Percentiles rank a stretch among this genome's conserved stretches.
phyloP scores from a whole-genome alignment of 169 alveolate species.

The Plasmodium malariae region DNA sequence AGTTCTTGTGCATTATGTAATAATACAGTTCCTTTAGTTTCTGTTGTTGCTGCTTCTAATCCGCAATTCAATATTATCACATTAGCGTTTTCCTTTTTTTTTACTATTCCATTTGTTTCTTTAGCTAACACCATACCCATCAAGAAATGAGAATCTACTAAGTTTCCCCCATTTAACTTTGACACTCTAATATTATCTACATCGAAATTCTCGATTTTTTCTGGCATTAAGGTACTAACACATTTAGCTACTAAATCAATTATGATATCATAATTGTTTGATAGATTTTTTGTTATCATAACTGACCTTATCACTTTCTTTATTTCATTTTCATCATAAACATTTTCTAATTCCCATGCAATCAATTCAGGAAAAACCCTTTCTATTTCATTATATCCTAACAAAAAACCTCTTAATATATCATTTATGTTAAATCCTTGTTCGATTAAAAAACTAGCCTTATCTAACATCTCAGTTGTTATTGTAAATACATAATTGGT shows the following conservation, averaged over 20 bases:
- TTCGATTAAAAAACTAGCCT: conserved; percentile 89
- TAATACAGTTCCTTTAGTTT: conserved; percentile 99
- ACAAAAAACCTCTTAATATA: conserved; percentile 95
- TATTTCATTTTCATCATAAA: conserved; percentile 85
- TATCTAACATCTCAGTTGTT: conserved; percentile 97
- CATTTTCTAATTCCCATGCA: conserved; percentile 80
- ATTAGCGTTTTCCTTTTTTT: conserved; percentile 93
- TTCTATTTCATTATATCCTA: conserved; percentile 63
- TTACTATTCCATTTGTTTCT: conserved; percentile 94
- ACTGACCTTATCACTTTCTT: conserved; percentile 85
- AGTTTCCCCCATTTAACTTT: conserved; percentile 97
- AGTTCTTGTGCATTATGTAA: conserved; percentile 97
- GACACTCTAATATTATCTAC: conserved; percentile 98
- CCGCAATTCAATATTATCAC: conserved; percentile 98
- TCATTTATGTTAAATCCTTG: conserved; percentile 97
- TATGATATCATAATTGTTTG: conserved; percentile 79
- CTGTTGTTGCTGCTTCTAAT: conserved; percentile 96
- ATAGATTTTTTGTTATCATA: conserved; percentile 70
- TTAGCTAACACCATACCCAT: conserved; percentile 94
- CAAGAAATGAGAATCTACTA: conserved; percentile 92
- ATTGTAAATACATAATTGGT: conserved; percentile 97
- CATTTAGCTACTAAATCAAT: conserved; percentile 92
- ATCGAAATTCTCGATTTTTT: conserved; percentile 92
- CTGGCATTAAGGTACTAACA: conserved; percentile 93
- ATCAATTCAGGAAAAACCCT: conserved; percentile 41